A percentile compares a stretch with the other conserved stretches of the same genome.
Conservation (phyloP, 257 asterid genomes). For the Eucommia ulmoides region DNA sequence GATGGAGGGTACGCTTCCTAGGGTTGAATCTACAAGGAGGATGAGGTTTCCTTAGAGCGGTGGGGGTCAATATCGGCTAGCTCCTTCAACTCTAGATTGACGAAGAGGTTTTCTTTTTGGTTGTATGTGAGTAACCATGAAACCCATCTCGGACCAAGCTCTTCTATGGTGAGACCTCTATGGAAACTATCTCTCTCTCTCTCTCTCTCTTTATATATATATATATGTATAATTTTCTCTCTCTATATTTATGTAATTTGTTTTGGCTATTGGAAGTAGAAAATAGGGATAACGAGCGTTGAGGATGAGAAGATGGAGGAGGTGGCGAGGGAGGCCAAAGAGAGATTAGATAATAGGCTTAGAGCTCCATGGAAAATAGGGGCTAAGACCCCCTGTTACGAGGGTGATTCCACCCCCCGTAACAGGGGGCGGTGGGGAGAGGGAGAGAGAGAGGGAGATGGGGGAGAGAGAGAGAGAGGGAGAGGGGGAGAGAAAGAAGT, state of each 20-base stretch:
- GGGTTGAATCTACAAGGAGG: constrained; percentile 56
- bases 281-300: constrained; percentile 9
- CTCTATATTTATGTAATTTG: background rate
- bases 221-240: no score
- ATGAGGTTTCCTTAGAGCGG: constrained; percentile 40
- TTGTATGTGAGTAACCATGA: constrained; percentile 28
- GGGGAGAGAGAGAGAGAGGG: no score
- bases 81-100: background rate
- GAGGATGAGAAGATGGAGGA: constrained; percentile 19
- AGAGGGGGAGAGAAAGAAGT: no score
- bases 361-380: constrained; percentile 26
- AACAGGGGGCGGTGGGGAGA: no score
- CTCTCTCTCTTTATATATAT: no score
- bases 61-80: constrained; percentile 11
- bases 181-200: no score
- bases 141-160: constrained; percentile 13
- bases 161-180: no score
- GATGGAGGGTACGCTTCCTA: constrained; percentile 63
- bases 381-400: no score
- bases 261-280: no score
- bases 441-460: no score
- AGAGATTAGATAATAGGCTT: constrained; percentile 50
- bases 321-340: constrained; percentile 37
- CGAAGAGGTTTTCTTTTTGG: constrained; percentile 38
- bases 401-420: no score